Conservation (phyloP, 2,329 filamentous ascomycete species). For the Colletotrichum simmondsii region DNA sequence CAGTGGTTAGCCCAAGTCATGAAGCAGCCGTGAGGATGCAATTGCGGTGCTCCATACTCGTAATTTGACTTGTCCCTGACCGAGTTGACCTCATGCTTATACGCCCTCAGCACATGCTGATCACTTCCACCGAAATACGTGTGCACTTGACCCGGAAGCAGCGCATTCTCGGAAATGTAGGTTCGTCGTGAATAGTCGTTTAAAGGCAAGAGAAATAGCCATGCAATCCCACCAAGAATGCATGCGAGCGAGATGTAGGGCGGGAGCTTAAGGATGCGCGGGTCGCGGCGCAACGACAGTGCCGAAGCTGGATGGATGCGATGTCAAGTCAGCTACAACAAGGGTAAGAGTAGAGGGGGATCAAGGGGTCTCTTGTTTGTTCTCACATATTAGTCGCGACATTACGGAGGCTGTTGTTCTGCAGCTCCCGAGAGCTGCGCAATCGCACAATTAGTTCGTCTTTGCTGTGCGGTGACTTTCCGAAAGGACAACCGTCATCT, state of each 20-base stretch:
- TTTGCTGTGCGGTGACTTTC: not conserved
- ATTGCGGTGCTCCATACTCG: slow-evolving; percentile 55
- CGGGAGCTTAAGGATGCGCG: slow-evolving; percentile 83
- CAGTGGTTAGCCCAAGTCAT: not conserved
- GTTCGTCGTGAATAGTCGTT: slow-evolving; percentile 91
- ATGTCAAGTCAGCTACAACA: slow-evolving; percentile 20
- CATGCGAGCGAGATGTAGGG: slow-evolving; percentile 89
- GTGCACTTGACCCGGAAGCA: slow-evolving; percentile 95
- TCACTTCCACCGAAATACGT: slow-evolving; percentile 98
- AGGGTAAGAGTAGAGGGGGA: not conserved
- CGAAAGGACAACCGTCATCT: slow-evolving; percentile 16
- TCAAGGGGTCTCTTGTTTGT: not conserved
- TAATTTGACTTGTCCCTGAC: slow-evolving; percentile 65
- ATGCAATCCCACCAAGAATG: slow-evolving; percentile 85
- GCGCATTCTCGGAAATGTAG: slow-evolving; percentile 97
- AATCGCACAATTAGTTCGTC: slow-evolving; percentile 23
- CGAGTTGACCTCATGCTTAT: slow-evolving; percentile 82
- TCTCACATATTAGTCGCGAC: slow-evolving; percentile 66
- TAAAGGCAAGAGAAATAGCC: slow-evolving; percentile 90
- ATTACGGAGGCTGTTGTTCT: slow-evolving; percentile 45
- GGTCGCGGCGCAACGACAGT: slow-evolving; percentile 80
- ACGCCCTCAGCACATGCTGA: slow-evolving; percentile 92
- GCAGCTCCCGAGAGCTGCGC: slow-evolving; percentile 19
- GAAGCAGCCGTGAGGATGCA: not conserved
- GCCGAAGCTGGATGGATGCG: slow-evolving; percentile 62